A percentile compares a stretch with the other conserved stretches of the same genome.
Evolutionary conservation across 1,284 basidiomycete genomes (phyloP).

Genomic region (Fomes fomentarius): DNA sequence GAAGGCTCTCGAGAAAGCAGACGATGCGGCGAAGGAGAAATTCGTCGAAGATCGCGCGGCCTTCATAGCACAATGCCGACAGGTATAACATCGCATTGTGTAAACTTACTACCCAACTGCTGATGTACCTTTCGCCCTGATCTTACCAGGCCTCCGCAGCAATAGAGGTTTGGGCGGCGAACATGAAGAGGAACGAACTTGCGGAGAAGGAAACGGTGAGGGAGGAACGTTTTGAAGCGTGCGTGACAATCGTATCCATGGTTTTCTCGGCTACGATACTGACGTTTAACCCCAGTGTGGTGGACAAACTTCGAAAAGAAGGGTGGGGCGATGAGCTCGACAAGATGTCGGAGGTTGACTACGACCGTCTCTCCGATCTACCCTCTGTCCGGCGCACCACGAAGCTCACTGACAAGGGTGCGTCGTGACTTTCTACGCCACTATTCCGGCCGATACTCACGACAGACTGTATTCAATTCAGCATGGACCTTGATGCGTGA

Average conservation of each 20-base stretch:
- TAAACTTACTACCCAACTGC: not conserved
- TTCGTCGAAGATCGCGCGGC: not conserved
- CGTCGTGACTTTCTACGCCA: not conserved
- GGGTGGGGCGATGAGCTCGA: slow-evolving; percentile 6
- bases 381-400: not conserved
- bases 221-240: slow-evolving; percentile 2
- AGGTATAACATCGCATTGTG: not conserved
- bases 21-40: not conserved
- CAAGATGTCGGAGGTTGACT: not conserved
- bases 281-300: not conserved
- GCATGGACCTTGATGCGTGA: slow-evolving; percentile 10
- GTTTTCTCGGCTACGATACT: no score
- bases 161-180: not conserved
- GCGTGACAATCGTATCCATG: not conserved
- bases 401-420: slow-evolving; percentile 7
- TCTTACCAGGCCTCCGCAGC: not conserved
- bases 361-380: not conserved
- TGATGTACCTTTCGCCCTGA: not conserved
- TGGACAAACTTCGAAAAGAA: slow-evolving; percentile 4
- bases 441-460: no score
- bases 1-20: not conserved
- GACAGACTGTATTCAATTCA: not conserved
- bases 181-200: not conserved
- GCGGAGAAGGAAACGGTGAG: not conserved
- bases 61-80: not conserved